Percentiles rank a stretch among this genome's conserved stretches.
These are phyloP conservation scores for Geotrichum cucujoidarum DNA, from an alignment of 1,139 yeast genomes.

Conservation along the genomic window DNA sequence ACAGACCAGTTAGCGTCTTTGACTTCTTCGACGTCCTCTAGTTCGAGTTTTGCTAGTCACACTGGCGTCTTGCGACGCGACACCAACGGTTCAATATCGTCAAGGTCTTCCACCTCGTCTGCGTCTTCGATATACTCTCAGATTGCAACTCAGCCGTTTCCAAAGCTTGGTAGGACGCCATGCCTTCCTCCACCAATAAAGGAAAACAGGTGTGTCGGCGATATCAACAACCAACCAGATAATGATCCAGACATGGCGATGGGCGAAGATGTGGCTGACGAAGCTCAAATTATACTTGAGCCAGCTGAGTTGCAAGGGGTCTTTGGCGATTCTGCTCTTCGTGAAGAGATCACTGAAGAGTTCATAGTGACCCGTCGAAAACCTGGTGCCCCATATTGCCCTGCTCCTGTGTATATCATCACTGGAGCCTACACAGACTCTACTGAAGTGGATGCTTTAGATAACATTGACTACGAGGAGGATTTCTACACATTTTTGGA, in stretches of 20 bases:
- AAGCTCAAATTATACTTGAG: constrained; percentile 1
- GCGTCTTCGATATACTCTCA: constrained; percentile 2
- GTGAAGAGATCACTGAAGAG: constrained; percentile 3
- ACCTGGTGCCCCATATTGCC: constrained; percentile 6
- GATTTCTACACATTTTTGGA: too few relatives aligned
- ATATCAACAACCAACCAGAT: not conserved
- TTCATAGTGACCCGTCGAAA: constrained; percentile 3
- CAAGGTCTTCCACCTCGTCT: constrained; percentile 5
- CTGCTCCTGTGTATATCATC: constrained; percentile 7
- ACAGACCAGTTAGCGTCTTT: not conserved
- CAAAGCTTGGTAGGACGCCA: constrained; percentile 7
- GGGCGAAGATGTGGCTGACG: too few relatives aligned
- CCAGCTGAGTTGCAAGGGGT: too few relatives aligned
- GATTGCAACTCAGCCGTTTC: constrained; percentile 2
- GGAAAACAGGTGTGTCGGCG: too few relatives aligned
- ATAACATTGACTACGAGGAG: too few relatives aligned
- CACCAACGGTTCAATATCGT: constrained; percentile 2
- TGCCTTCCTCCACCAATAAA: constrained; percentile 2
- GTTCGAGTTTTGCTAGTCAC: not conserved
- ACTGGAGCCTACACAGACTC: not conserved
- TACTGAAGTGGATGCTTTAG: not conserved
- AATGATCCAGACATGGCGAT: too few relatives aligned
- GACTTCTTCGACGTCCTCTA: not conserved
- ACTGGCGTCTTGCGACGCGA: constrained; percentile 1
- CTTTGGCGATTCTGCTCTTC: too few relatives aligned